Percentiles rank a stretch among this genome's conserved stretches.
phyloP scores from a whole-genome alignment of 2,329 filamentous ascomycete species.

The Knufia petricola region DNA sequence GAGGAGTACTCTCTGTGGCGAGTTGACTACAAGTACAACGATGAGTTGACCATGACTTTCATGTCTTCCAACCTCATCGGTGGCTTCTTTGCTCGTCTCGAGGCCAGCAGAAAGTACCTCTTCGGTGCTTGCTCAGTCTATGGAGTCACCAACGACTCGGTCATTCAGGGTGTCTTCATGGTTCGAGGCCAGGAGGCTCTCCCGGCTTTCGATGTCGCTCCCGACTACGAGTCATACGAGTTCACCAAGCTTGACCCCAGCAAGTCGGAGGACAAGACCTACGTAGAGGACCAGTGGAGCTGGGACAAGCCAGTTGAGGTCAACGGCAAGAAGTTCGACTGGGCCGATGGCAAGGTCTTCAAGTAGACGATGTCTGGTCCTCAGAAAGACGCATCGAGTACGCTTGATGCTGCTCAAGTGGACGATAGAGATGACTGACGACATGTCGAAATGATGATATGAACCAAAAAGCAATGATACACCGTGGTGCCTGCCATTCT shows the following conservation, averaged over 20 bases:
- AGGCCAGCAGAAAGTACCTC: slow-evolving; percentile 95
- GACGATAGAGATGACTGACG: background rate
- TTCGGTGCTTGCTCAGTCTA: slow-evolving; percentile 88
- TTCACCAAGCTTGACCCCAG: slow-evolving; percentile 93
- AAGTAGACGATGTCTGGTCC: slow-evolving; percentile 56
- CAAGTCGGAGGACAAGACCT: slow-evolving; percentile 75
- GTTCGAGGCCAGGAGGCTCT: slow-evolving; percentile 80
- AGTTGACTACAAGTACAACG: slow-evolving; percentile 97
- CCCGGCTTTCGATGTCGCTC: slow-evolving; percentile 91
- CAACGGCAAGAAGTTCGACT: slow-evolving; percentile 79
- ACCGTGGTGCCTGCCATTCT: background rate
- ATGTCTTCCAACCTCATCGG: slow-evolving; percentile 98
- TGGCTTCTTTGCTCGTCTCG: slow-evolving; percentile 95
- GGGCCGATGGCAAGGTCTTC: slow-evolving; percentile 95
- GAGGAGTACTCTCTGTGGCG: slow-evolving; percentile 95
- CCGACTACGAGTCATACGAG: slow-evolving; percentile 91
- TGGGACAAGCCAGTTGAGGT: slow-evolving; percentile 79
- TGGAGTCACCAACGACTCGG: slow-evolving; percentile 75
- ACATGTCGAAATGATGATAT: background rate
- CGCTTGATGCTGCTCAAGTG: no score
- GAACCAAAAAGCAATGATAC: background rate
- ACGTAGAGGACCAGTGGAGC: slow-evolving; percentile 77
- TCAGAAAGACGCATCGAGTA: no score
- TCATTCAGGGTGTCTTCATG: slow-evolving; percentile 89
- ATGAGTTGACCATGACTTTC: slow-evolving; percentile 94